Evolutionary conservation across 1,139 yeast genomes (phyloP).

Genomic region (Candida neerlandica): DNA sequence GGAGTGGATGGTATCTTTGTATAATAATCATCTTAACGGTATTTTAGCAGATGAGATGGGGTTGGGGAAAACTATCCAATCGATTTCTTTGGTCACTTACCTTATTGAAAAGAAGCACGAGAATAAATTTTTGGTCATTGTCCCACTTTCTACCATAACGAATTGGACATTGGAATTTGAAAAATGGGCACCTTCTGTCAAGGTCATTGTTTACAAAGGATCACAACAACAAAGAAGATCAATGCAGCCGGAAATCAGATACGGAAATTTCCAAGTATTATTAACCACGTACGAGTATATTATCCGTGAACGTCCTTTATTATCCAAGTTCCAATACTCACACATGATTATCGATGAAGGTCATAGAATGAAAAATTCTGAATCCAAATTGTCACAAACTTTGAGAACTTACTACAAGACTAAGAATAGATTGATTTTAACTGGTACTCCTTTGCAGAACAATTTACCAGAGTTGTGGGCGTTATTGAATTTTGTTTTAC

Average conservation of each 20-base stretch:
- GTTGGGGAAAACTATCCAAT: constrained; percentile 95
- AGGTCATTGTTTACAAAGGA: constrained; percentile 73
- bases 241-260: constrained; percentile 60
- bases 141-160: constrained; percentile 80
- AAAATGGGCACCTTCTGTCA: constrained; percentile 81
- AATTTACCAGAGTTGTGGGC: constrained; percentile 89
- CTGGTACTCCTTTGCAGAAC: constrained; percentile 88
- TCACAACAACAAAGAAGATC: constrained; percentile 69
- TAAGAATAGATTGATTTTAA: constrained; percentile 74
- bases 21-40: constrained; percentile 91
- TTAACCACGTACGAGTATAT: constrained; percentile 81
- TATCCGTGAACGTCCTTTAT: constrained; percentile 69
- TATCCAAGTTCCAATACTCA: constrained; percentile 73
- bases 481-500: constrained; percentile 71
- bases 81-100: constrained; percentile 85
- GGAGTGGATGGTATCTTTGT: constrained; percentile 97
- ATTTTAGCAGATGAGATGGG: constrained; percentile 99
- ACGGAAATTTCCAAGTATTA: constrained; percentile 73
- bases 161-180: constrained; percentile 87
- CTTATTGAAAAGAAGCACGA: constrained; percentile 76
- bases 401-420: constrained; percentile 73
- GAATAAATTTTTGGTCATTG: constrained; percentile 79
- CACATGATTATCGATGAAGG: constrained; percentile 92
- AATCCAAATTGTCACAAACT: constrained; percentile 73
- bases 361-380: constrained; percentile 82